Conservation (phyloP, 139 green algal species). For the Pleodorina starrii region DNA sequence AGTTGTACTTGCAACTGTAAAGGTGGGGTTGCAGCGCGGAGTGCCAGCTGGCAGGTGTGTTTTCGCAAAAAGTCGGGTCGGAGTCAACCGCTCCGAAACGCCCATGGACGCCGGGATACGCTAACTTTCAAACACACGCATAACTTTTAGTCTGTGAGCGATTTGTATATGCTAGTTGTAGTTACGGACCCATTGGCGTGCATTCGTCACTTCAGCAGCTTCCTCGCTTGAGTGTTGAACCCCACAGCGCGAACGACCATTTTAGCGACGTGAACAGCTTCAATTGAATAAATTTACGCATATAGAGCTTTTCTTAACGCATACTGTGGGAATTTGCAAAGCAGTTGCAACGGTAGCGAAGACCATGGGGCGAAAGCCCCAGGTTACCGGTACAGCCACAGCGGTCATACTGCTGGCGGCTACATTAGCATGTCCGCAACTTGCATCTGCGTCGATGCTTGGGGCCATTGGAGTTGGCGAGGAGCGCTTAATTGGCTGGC, state of each 20-base stretch:
- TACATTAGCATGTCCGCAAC: background rate
- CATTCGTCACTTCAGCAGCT: no score
- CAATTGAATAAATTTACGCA: background rate
- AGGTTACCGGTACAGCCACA: background rate
- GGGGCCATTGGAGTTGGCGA: slow-evolving; percentile 14
- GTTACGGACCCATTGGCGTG: no score
- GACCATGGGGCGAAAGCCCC: slow-evolving; percentile 6
- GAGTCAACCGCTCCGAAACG: background rate
- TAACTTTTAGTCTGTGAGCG: no score
- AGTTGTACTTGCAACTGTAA: no score
- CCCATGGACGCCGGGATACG: background rate
- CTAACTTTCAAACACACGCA: slow-evolving; percentile 13
- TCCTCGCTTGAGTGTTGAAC: no score
- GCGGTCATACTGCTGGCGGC: background rate
- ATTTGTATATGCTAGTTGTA: no score
- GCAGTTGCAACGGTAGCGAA: background rate
- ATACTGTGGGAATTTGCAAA: background rate
- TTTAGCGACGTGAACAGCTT: no score
- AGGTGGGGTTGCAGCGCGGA: no score
- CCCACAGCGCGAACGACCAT: no score
- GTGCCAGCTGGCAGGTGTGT: no score
- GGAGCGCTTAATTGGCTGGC: slow-evolving; percentile 61
- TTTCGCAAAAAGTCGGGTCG: no score
- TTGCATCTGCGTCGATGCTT: background rate
- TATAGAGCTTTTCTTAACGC: background rate